Base-by-base conservation (phyloP, 371 early-diverging fungal genomes). In the Mucor plumbeus region DNA sequence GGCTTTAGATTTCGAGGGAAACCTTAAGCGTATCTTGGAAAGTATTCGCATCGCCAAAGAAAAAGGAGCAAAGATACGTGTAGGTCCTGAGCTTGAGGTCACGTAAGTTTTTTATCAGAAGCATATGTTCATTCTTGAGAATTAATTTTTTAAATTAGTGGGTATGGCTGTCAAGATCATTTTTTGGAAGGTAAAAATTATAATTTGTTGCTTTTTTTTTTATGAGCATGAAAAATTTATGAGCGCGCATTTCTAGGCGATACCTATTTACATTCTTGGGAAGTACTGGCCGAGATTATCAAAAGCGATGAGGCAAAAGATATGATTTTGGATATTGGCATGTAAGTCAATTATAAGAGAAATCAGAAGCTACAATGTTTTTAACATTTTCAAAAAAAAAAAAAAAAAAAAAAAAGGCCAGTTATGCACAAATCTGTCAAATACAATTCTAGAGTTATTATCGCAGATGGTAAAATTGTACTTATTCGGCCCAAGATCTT, bases 161-260 rank as follows among this genome's bases (percentile, higher is more conserved):
- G 99, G 13, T 99, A 99, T 77, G 97, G 98, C 0, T 99, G 99
- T 82, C 91, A 95, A 66, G 99, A 99, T 76, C 99, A 99, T 72
- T 98, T 97, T 79, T 76, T 94, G 38, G 99, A 99, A 87, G 87
- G 94, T 91, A 79, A 36, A 41, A 7, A 19, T 17, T n/a, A 19
- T 10, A 10, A 47, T 19, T n/a, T n/a, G n/a, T n/a, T n/a, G n/a
- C n/a, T n/a, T n/a, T 6, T n/a, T 19, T 6, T 4, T n/a, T 8
- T 6, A 8, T 0, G 8, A 17, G 47, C 47, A 47, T 19, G 47
- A 47, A 19, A 19, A 47, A 9, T 47, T n/a, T 19, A 19, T 9
- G 9, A 26, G 26, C 26, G 26, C 1, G 9, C 19, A 19, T 19
- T 3, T 47, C 31, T 62, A 93, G 92, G 88, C 54, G 99, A 98